Evolutionary conservation across 2,329 filamentous ascomycete genomes (phyloP), one percentile per base, ranked within the genome.

Genomic region (Gnomoniopsis smithogilvyi): DNA sequence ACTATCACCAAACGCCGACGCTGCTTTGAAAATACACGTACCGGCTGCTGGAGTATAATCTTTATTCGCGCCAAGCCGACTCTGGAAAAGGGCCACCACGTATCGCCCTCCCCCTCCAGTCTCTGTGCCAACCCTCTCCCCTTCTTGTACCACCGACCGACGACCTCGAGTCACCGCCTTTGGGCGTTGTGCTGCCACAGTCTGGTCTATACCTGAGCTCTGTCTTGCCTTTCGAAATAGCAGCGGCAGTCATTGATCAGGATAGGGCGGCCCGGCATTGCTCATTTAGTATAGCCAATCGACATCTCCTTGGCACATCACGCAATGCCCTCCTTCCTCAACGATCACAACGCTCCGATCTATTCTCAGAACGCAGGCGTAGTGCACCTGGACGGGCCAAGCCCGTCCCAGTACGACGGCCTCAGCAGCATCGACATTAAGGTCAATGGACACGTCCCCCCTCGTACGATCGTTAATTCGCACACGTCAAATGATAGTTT

Each of bases 241-340:
- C 55, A 61, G 30, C 15, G 46, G 41, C 24, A 22, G 14, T 12
- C 49, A 36, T 7, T n/a, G 46, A 51, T 21, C 4, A 6, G n/a
- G 19, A 21, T 22, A 26, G 11, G 21, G 15, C 15, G 14, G 34
- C 4, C 19, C 36, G n/a, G 45, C 56, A 55, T 55, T 57, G 56
- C 52, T 54, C 52, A 46, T 56, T 49, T 54, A 56, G 49, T 56
- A 59, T 54, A 60, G 45, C 48, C 56, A 60, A 36, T 33, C 52
- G 55, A 51, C 52, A 46, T 38, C 38, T 17, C 51, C 46, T 45
- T 41, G 33, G 51, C 51, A 48, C 30, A 41, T 45, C 54, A 54
- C 57, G 60, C 58, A 55, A 84, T 84, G 81, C 81, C 81, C 74
- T 82, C 80, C 64, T 83, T 82, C 70, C 68, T 82, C 64, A 74